phyloP scores from a whole-genome alignment of 2,329 filamentous ascomycete genomes.

The Thelonectria olida region DNA sequence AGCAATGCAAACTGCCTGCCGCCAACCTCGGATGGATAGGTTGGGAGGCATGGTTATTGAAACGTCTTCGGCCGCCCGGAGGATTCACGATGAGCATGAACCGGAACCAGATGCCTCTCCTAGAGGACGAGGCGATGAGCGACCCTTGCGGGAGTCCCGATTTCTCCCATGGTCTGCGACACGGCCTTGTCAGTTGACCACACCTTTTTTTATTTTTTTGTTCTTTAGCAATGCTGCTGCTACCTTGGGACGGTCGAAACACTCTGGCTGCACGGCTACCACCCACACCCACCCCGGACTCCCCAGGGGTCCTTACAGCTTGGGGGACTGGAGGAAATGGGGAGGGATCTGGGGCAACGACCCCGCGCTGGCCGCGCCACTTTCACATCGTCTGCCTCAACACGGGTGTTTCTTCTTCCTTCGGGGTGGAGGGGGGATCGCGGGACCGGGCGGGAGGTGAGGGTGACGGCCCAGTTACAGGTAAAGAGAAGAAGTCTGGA shows the following conservation, averaged over 20 bases:
- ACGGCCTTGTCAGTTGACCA: slow-evolving; percentile 6
- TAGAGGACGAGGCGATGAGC: background rate
- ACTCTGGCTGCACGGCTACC: background rate
- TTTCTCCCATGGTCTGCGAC: slow-evolving; percentile 14
- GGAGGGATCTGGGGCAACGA: background rate
- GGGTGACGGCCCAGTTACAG: too few relatives aligned
- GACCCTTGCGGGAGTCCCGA: slow-evolving; percentile 9
- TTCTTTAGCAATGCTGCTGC: background rate
- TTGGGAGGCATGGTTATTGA: background rate
- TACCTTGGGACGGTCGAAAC: slow-evolving; percentile 6
- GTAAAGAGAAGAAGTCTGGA: too few relatives aligned
- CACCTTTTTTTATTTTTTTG: background rate
- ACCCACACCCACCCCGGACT: background rate
- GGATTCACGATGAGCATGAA: background rate
- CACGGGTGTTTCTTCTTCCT: background rate
- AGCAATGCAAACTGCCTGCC: slow-evolving; percentile 9
- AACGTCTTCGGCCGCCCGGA: slow-evolving; percentile 19
- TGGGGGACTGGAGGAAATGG: background rate
- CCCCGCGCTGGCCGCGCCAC: background rate
- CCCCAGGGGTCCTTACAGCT: background rate
- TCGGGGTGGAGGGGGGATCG: too few relatives aligned
- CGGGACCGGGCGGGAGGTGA: too few relatives aligned
- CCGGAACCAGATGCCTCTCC: background rate
- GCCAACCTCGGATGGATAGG: slow-evolving; percentile 15
- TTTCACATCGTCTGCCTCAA: background rate